Percentiles rank a stretch among this genome's conserved stretches.
Evolutionary conservation across 345 rosid genomes (phyloP).

Genomic region (Bruguiera sexangula): DNA sequence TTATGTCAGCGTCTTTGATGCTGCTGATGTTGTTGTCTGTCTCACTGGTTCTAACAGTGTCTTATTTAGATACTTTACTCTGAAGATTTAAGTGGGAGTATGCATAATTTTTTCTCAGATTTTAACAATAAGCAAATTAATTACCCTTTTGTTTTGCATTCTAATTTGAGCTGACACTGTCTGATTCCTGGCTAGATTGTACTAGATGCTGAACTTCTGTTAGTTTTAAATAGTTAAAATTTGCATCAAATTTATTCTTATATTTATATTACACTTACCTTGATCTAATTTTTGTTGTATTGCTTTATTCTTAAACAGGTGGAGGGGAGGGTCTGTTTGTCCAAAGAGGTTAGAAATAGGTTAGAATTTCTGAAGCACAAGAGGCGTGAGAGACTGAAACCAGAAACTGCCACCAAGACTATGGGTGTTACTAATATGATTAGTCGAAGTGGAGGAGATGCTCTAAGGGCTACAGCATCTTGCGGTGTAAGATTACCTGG

Average conservation of each 20-base stretch:
- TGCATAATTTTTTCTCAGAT: neutral
- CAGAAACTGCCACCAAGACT: conserved; percentile 44
- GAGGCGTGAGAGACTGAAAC: conserved; percentile 70
- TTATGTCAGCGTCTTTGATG: no score
- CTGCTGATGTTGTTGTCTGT: no score
- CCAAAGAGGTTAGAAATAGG: conserved; percentile 69
- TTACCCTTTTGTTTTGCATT: neutral
- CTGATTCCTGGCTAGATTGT: neutral
- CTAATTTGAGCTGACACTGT: neutral
- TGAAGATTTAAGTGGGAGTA: no score
- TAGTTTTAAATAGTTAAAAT: neutral
- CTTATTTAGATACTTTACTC: no score
- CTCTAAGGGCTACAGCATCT: conserved; percentile 67
- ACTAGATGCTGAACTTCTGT: neutral
- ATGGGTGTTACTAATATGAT: conserved; percentile 37
- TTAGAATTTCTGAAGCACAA: conserved; percentile 77
- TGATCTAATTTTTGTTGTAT: neutral
- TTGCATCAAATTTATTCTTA: neutral
- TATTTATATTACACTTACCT: neutral
- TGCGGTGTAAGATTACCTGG: conserved; percentile 74
- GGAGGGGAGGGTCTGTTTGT: conserved; percentile 79
- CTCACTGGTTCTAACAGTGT: no score
- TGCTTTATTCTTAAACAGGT: conserved; percentile 50
- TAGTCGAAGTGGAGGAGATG: conserved; percentile 89
- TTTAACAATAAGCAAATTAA: neutral